These are phyloP conservation scores for Globisporangium perplexum DNA, from an alignment of 352 stramenopile species.

Conservation along the genomic window DNA sequence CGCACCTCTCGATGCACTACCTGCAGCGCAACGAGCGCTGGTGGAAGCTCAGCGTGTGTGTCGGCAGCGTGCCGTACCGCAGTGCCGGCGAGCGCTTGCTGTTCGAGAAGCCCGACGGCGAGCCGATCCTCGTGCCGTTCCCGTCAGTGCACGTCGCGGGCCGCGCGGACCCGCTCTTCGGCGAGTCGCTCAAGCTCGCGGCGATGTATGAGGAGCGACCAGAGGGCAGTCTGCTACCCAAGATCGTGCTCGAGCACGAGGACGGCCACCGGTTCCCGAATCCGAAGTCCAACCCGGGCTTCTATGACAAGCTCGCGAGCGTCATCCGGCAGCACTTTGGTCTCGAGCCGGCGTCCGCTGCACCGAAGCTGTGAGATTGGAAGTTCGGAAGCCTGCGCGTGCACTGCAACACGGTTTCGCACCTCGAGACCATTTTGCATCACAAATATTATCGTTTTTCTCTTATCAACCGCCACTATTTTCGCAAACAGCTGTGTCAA, in stretches of 20 bases:
- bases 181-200: conserved; percentile 20
- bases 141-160: conserved; percentile 48
- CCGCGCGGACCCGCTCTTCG: conserved; percentile 25
- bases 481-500: not conserved
- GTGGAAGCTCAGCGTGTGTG: conserved; percentile 52
- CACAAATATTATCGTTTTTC: not conserved
- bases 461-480: not conserved
- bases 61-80: conserved; percentile 30
- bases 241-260: conserved; percentile 33
- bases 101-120: conserved; percentile 36
- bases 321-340: conserved; percentile 15
- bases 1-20: conserved; percentile 55
- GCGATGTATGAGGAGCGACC: conserved; percentile 32
- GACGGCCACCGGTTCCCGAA: conserved; percentile 32
- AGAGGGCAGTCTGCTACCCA: conserved; percentile 9
- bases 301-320: conserved; percentile 13
- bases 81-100: conserved; percentile 32
- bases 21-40: conserved; percentile 28
- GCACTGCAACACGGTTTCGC: too few species aligned
- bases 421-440: not conserved
- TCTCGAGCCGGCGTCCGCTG: not conserved
- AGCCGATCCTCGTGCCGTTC: conserved; percentile 33
- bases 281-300: conserved; percentile 8
- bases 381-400: not conserved
- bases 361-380: not conserved